phyloP scores from a whole-genome alignment of 73 alveolate genomes.

The Paramecium bursaria region DNA sequence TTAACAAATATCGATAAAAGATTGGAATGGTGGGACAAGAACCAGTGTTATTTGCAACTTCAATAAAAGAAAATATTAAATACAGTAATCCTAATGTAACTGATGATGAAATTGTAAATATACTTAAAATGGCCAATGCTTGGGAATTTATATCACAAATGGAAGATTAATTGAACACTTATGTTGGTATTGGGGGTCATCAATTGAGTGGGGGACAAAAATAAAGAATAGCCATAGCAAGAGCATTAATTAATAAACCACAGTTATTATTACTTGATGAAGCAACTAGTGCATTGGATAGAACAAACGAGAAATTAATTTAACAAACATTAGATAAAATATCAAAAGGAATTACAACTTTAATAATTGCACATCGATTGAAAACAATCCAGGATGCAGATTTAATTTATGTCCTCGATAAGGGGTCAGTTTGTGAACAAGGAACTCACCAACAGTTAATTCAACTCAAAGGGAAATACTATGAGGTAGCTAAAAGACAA shows the following conservation, averaged over 20 bases:
- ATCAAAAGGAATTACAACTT: constrained; percentile 78
- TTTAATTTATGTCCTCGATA: constrained; percentile 75
- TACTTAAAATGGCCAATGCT: constrained; percentile 85
- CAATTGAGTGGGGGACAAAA: constrained; percentile 84
- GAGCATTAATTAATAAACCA: constrained; percentile 84
- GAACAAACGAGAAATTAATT: constrained; percentile 85
- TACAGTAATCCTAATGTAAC: constrained; percentile 89
- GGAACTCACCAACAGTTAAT: constrained; percentile 69
- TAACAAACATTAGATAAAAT: constrained; percentile 77
- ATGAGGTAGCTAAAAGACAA: constrained; percentile 25
- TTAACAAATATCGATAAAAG: constrained; percentile 73
- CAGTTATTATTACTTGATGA: constrained; percentile 78
- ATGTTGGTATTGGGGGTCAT: constrained; percentile 77
- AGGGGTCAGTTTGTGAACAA: constrained; percentile 74
- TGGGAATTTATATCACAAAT: constrained; percentile 73
- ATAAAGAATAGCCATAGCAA: constrained; percentile 87
- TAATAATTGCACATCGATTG: constrained; percentile 86
- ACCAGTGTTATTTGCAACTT: constrained; percentile 84
- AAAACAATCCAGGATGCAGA: constrained; percentile 77
- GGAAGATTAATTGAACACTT: constrained; percentile 67
- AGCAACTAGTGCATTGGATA: constrained; percentile 87
- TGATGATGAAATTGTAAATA: constrained; percentile 79
- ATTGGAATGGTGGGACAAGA: constrained; percentile 85
- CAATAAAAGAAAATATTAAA: constrained; percentile 85
- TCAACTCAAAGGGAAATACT: constrained; percentile 36